Evolutionary conservation across 2,329 filamentous ascomycete species (phyloP).

Genomic region (Metarhizium robertsii): DNA sequence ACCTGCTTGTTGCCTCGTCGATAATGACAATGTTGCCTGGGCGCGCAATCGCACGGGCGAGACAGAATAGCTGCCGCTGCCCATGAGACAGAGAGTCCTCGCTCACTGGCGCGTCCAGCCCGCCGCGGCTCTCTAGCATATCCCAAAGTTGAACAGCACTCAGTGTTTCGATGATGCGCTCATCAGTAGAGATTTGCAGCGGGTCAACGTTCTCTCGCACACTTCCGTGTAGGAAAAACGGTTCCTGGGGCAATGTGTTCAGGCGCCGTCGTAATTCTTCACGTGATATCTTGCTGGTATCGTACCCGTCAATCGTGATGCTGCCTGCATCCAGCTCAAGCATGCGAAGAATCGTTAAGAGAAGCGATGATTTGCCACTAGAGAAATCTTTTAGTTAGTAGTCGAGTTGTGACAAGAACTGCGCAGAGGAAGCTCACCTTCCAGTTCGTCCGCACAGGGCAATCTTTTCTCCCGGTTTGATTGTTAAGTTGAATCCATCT

Average conservation of each 20-base stretch:
- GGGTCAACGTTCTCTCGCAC: constrained; percentile 11
- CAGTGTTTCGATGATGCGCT: constrained; percentile 5
- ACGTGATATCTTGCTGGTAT: constrained; percentile 8
- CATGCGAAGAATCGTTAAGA: constrained; percentile 10
- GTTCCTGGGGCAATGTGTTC: constrained; percentile 12
- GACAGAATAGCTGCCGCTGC: constrained; percentile 10
- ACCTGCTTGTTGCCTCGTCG: constrained; percentile 3
- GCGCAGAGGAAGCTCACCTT: background rate
- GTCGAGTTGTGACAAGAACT: background rate
- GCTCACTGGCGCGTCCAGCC: background rate
- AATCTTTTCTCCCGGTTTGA: constrained; percentile 14
- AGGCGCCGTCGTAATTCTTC: constrained; percentile 11
- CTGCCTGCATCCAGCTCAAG: constrained; percentile 7
- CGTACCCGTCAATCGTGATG: constrained; percentile 9
- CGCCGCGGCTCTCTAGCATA: background rate
- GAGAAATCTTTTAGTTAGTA: background rate
- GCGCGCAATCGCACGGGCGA: constrained; percentile 18
- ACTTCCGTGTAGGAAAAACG: constrained; percentile 8
- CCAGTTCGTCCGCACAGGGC: constrained; percentile 19
- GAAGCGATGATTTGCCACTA: constrained; percentile 15
- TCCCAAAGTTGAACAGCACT: constrained; percentile 5
- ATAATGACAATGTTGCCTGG: constrained; percentile 3
- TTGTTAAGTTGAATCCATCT: background rate
- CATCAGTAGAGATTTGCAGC: constrained; percentile 3
- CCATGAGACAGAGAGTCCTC: constrained; percentile 1